These are phyloP conservation scores for Avicennia marina DNA, from an alignment of 257 asterid species.

Conservation along the genomic window DNA sequence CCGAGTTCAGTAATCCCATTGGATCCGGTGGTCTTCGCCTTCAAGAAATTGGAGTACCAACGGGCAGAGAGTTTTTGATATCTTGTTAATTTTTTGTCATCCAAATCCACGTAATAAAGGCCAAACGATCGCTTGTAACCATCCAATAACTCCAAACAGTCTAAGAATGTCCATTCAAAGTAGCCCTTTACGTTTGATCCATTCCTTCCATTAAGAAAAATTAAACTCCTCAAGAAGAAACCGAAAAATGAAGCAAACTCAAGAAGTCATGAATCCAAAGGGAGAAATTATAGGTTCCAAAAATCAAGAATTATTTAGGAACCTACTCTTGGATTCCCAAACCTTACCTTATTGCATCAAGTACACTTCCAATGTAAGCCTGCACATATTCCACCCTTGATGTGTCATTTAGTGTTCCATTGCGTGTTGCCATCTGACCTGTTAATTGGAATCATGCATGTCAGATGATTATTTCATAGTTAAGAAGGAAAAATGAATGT, in stretches of 20 bases:
- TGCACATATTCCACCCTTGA: conserved; percentile 38
- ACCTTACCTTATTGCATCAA: conserved; percentile 47
- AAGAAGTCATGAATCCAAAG: too few relatives aligned
- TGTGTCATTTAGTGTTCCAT: conserved; percentile 36
- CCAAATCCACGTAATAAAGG: conserved; percentile 52
- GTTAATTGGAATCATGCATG: too few relatives aligned
- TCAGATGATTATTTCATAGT: too few relatives aligned
- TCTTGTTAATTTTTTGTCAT: conserved; percentile 35
- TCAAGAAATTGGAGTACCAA: conserved; percentile 47
- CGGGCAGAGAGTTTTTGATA: conserved; percentile 43
- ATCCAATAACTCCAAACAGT: conserved; percentile 45
- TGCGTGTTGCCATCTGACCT: conserved; percentile 40
- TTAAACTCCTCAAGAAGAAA: too few relatives aligned
- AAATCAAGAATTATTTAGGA: too few relatives aligned
- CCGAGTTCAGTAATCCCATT: conserved; percentile 8
- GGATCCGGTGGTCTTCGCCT: conserved; percentile 18
- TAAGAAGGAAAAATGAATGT: neutral
- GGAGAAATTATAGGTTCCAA: too few relatives aligned
- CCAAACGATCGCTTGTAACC: conserved; percentile 37
- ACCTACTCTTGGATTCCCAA: neutral
- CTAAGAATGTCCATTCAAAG: conserved; percentile 53
- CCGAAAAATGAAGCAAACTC: too few relatives aligned
- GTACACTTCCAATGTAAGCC: conserved; percentile 40
- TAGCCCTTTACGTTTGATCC: conserved; percentile 55
- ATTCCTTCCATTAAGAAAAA: conserved; percentile 28